phyloP scores from a whole-genome alignment of 805 yeast species.

The Hanseniaspora nectarophila region DNA sequence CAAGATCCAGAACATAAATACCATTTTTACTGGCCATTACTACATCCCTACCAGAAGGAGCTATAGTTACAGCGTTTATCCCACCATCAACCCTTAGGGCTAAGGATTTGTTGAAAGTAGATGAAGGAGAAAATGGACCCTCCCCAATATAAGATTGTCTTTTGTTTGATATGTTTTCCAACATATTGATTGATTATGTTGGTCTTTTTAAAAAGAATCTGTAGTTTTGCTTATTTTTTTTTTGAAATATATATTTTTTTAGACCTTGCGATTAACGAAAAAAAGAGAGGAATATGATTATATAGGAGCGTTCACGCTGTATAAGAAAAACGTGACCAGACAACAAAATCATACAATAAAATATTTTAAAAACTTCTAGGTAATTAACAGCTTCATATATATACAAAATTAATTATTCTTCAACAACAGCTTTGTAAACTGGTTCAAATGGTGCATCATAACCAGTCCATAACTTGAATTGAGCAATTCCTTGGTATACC shows the following conservation, averaged over 20 bases:
- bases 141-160: conserved; percentile 18
- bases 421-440: conserved; percentile 47
- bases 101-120: conserved; percentile 67
- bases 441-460: conserved; percentile 49
- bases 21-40: conserved; percentile 78
- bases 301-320: too few species aligned
- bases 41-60: conserved; percentile 86
- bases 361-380: too few species aligned
- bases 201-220: too few species aligned
- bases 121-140: conserved; percentile 33
- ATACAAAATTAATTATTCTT: not conserved
- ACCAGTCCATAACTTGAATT: conserved; percentile 69
- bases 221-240: too few species aligned
- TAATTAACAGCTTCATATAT: not conserved
- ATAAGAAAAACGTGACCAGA: too few species aligned
- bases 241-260: too few species aligned
- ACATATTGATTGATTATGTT: not conserved
- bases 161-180: not conserved
- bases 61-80: conserved; percentile 77
- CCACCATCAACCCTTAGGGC: conserved; percentile 83
- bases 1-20: conserved; percentile 76
- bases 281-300: too few species aligned
- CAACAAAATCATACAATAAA: too few species aligned
- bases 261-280: too few species aligned
- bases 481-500: conserved; percentile 84